Base-by-base conservation (phyloP, 139 green algal genomes). In the Chlamydomonas urium region DNA sequence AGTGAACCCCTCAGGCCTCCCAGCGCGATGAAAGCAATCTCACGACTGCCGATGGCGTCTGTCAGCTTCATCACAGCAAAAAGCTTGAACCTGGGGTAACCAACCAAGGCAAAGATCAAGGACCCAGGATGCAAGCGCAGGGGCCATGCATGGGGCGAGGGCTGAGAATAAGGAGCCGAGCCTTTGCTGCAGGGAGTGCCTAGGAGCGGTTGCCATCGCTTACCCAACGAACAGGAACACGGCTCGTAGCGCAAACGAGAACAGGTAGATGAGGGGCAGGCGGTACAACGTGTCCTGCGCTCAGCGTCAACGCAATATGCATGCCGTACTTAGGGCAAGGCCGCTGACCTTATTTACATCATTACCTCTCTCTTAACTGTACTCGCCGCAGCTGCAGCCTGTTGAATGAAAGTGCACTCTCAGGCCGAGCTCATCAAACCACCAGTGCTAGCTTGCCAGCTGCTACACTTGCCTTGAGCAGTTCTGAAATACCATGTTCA, bases 1-100 rank as follows among this genome's bases (percentile, higher is more conserved):
- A 97, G 72, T 5, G 82, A 81, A 42, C 91, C 91, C n/a, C 91
- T 72, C 50, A 97, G 78, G 1, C 90, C 91, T 5, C 83, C 76
- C 23, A 79, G 65, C 0, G 79, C 81, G 29, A 77, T 10, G 74
- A 96, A 94, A 1, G 85, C 2, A 19, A 92, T 76, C 68, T 92
- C 81, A 36, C 78, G 71, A 3, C 70, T 63, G 4, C n/a, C 26
- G 35, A 78, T 26, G 2, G 29, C 47, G 31, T 68, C 66, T 31
- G 47, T 53, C 47, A 82, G 62, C 8, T 47, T 31, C 60, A 45
- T 38, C 53, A 63, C n/a, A n/a, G n/a, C n/a, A n/a, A n/a, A n/a
- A n/a, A n/a, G n/a, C n/a, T n/a, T n/a, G n/a, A n/a, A n/a, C n/a
- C n/a, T n/a, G n/a, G n/a, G n/a, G n/a, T n/a, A n/a, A n/a, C n/a